Evolutionary conservation across 1,139 yeast species (phyloP), one percentile per base, ranked within the genome.

Genomic region (Pichia sp.): DNA sequence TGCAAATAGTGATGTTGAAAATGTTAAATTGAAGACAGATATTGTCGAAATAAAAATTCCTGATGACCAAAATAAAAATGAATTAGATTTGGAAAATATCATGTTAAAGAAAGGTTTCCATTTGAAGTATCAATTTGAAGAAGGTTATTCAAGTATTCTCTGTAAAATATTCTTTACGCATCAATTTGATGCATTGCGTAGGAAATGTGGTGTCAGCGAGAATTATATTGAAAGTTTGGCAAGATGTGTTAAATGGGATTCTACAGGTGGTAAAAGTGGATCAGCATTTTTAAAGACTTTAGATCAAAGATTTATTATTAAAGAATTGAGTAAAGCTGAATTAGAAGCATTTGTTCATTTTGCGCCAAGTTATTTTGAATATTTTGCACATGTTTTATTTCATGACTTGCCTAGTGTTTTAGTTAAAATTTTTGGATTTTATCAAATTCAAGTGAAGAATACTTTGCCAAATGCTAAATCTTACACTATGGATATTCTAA

Each of bases 301-400:
- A 46, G 98, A 94, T 66, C 88, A 90, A 61, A 70, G 97, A 51
- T 81, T 90, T 56, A 87, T 94, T 47, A 82, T 94, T 41, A 94
- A 94, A 64, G 96, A 92, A 61, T 72, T 94, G 49, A 83, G 96
- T 4, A 87, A 86, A 58, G 75, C 86, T 2, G 99, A 94, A 66
- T 71, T 92, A 49, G 98, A 92, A 57, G 89, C 97, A 27, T 92
- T 94, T 71, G 86, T 90, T 34, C 86, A 86, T 49, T 89, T 94
- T 70, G 97, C 98, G 0, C 97, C 98, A 9, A 87, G 90, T 55
- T 94, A 94, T 66, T 92, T 94, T 71, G 95, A 88, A 66, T 94
- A 90, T 66, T 89, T 90, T 81, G 84, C 96, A 7, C 96, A 92
- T 64, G 95, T 96, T 1, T 76, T 90, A 66, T 94, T 90, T 67